phyloP scores from a whole-genome alignment of 1,139 yeast species.

The Lodderomyces metapsilosis region DNA sequence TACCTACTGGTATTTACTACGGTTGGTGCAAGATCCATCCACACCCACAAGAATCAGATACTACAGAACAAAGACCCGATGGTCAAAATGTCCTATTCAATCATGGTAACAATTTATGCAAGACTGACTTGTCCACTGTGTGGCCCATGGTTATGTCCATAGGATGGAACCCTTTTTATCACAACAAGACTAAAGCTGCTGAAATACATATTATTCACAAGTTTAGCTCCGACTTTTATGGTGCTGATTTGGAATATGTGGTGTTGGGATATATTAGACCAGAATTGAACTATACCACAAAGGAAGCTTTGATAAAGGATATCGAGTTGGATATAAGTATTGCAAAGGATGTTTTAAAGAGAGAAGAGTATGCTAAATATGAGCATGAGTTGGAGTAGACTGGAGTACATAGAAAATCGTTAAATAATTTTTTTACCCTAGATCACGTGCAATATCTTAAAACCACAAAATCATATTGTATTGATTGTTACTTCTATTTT shows the following conservation, averaged over 20 bases:
- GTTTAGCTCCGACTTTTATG: slow-evolving; percentile 75
- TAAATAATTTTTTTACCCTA: no score
- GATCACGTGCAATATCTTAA: background rate
- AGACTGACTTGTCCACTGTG: slow-evolving; percentile 37
- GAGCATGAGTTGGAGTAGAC: slow-evolving; percentile 9
- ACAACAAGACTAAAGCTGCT: slow-evolving; percentile 73
- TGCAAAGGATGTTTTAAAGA: slow-evolving; percentile 50
- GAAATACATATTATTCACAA: slow-evolving; percentile 86
- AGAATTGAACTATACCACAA: slow-evolving; percentile 80
- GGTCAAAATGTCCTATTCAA: slow-evolving; percentile 52
- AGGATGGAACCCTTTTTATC: slow-evolving; percentile 94
- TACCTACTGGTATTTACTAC: slow-evolving; percentile 85
- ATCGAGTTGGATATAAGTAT: slow-evolving; percentile 76
- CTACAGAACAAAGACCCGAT: slow-evolving; percentile 28
- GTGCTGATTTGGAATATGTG: slow-evolving; percentile 66
- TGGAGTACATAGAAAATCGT: background rate
- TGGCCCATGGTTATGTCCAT: slow-evolving; percentile 93
- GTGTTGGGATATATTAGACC: slow-evolving; percentile 91
- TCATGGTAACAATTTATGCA: slow-evolving; percentile 53
- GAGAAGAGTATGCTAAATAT: slow-evolving; percentile 19
- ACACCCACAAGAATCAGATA: slow-evolving; percentile 10
- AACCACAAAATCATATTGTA: background rate
- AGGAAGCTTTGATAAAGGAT: slow-evolving; percentile 84
- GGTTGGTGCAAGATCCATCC: slow-evolving; percentile 65
- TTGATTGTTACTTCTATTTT: background rate